A percentile compares a stretch with the other conserved stretches of the same genome.
Evolutionary conservation across 331 rosid genomes (phyloP).

Genomic region (Pyrus hybrid): DNA sequence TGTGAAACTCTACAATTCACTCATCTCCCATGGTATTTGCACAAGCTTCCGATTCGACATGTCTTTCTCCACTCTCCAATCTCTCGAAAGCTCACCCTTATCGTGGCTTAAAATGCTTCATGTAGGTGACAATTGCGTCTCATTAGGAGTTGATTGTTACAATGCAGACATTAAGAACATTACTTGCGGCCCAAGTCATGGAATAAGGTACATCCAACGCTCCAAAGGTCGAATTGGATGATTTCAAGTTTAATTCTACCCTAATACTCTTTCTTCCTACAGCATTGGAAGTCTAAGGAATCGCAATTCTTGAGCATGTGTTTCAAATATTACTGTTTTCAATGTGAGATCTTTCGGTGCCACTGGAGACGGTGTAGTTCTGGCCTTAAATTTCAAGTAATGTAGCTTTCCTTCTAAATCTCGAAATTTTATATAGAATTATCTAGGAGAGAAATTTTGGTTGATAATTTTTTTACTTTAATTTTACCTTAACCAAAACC

Average conservation of each 20-base stretch:
- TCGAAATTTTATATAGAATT: background rate
- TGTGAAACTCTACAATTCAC: slow-evolving; percentile 49
- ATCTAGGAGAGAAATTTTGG: too few species aligned
- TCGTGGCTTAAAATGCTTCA: background rate
- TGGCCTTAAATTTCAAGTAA: slow-evolving; percentile 38
- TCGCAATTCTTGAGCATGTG: slow-evolving; percentile 12
- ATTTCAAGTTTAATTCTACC: background rate
- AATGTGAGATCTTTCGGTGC: too few species aligned
- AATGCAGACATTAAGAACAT: slow-evolving; percentile 39
- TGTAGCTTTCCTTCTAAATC: background rate
- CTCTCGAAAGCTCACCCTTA: background rate
- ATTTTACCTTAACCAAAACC: background rate
- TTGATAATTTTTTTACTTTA: too few species aligned
- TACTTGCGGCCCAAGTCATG: slow-evolving; percentile 58
- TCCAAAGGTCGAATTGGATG: background rate
- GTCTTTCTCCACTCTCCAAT: background rate
- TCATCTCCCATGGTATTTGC: slow-evolving; percentile 50
- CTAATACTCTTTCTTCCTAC: background rate
- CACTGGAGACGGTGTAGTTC: background rate
- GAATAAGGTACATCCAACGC: slow-evolving; percentile 39
- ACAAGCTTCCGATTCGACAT: background rate
- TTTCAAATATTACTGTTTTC: too few species aligned
- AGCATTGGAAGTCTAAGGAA: slow-evolving; percentile 56
- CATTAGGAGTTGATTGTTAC: slow-evolving; percentile 44
- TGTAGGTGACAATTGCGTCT: slow-evolving; percentile 51